These are phyloP conservation scores for Carex kokanica DNA, from an alignment of 176 grass and related monocot genomes.

Conservation along the genomic window DNA sequence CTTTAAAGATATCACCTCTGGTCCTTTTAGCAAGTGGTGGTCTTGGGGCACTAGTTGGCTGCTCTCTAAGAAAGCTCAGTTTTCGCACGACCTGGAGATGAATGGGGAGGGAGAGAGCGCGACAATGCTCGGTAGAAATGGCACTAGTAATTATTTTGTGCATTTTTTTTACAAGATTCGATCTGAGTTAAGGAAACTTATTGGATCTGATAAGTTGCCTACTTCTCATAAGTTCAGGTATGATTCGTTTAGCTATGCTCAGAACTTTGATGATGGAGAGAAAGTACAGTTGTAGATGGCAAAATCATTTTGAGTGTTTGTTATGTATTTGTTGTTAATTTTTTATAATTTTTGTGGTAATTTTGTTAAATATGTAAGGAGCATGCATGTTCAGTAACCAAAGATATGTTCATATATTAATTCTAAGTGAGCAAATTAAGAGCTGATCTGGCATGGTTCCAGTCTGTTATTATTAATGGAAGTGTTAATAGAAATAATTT, in stretches of 20 bases:
- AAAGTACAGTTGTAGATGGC: slow-evolving; percentile 11
- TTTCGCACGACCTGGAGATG: slow-evolving; percentile 63
- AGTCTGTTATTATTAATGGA: background rate
- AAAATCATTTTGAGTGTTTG: background rate
- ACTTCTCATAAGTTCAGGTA: slow-evolving; percentile 60
- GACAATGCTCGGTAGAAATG: slow-evolving; percentile 42
- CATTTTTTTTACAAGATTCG: slow-evolving; percentile 72
- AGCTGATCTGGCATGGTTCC: slow-evolving; percentile 2
- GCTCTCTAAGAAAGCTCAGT: slow-evolving; percentile 47
- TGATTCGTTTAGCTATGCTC: slow-evolving; percentile 77
- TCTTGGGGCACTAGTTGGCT: slow-evolving; percentile 64
- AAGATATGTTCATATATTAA: slow-evolving; percentile 12
- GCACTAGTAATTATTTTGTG: slow-evolving; percentile 33
- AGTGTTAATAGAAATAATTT: slow-evolving; percentile 24
- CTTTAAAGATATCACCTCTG: slow-evolving; percentile 49
- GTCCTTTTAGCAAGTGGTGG: slow-evolving; percentile 77
- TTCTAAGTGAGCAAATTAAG: background rate
- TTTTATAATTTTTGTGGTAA: slow-evolving; percentile 7
- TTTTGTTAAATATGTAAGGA: slow-evolving; percentile 6
- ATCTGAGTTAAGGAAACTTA: slow-evolving; percentile 52
- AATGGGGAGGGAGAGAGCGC: slow-evolving; percentile 64
- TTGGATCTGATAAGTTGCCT: slow-evolving; percentile 54
- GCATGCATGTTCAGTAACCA: background rate
- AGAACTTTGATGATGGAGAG: slow-evolving; percentile 78
- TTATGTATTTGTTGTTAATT: slow-evolving; percentile 16